These are phyloP conservation scores for Leishmania lainsoni DNA, from an alignment of 208 protist species.

Conservation along the genomic window DNA sequence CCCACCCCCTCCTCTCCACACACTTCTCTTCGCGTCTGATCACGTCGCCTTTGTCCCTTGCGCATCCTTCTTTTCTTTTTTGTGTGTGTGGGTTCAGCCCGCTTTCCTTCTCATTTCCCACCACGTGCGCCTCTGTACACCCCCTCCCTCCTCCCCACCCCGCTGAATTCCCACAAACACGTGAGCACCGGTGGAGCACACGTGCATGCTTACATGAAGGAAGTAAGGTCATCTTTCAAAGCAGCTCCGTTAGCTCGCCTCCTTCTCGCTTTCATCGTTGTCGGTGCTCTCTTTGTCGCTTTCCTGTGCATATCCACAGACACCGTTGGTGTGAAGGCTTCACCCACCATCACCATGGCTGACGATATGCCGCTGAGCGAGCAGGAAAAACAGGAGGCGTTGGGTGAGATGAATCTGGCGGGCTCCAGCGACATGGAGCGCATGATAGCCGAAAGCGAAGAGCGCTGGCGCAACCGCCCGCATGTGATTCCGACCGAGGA, in stretches of 20 bases:
- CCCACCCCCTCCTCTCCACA: background rate
- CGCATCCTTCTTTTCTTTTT: too few species aligned
- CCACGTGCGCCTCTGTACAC: background rate
- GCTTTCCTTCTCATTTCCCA: background rate
- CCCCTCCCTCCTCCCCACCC: background rate
- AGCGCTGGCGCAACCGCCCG: constrained; percentile 25
- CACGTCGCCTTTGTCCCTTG: too few species aligned
- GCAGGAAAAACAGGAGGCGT: background rate
- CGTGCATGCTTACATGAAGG: background rate
- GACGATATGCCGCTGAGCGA: background rate
- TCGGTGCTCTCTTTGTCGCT: background rate
- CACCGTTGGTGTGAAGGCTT: background rate
- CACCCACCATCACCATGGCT: background rate
- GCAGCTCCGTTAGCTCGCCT: background rate
- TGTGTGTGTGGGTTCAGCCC: too few species aligned
- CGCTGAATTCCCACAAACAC: background rate
- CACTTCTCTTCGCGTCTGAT: background rate
- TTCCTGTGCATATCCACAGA: background rate
- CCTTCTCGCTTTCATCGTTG: background rate
- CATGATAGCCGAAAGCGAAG: constrained; percentile 17
- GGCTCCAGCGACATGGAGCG: background rate
- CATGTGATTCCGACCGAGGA: background rate
- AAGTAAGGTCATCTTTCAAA: background rate
- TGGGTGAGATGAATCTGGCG: background rate
- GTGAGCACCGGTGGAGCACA: background rate